These are phyloP conservation scores for Naumovozyma dairenensis DNA, from an alignment of 805 yeast species.

Conservation along the genomic window DNA sequence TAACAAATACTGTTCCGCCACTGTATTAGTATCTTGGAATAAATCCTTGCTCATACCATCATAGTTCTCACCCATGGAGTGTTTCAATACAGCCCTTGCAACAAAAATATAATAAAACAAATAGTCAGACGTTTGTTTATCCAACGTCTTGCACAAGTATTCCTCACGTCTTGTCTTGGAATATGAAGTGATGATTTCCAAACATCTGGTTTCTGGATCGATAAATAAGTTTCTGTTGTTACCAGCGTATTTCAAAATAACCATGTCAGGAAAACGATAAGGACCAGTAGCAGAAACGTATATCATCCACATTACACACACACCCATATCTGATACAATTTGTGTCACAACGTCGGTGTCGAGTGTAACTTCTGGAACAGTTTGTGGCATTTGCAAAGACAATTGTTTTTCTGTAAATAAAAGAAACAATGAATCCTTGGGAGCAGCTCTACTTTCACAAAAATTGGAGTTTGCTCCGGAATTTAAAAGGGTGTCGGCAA, in stretches of 20 bases:
- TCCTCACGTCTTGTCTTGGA: not conserved
- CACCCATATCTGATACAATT: constrained; percentile 1
- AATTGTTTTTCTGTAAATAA: not conserved
- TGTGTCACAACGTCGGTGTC: too few relatives aligned
- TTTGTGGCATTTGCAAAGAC: too few relatives aligned
- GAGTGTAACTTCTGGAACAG: too few relatives aligned
- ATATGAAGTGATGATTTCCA: not conserved
- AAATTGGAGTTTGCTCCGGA: too few relatives aligned
- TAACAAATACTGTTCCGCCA: too few relatives aligned
- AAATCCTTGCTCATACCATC: too few relatives aligned
- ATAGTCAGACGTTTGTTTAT: not conserved
- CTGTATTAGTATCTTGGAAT: too few relatives aligned
- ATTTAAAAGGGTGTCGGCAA: too few relatives aligned
- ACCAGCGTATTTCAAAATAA: constrained; percentile 4
- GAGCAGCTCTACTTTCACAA: too few relatives aligned
- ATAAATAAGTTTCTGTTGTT: constrained; percentile 1
- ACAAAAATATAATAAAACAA: not conserved
- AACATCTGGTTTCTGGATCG: not conserved
- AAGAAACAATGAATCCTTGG: too few relatives aligned
- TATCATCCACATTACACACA: constrained; percentile 5
- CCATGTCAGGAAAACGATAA: constrained; percentile 2
- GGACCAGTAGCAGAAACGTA: constrained; percentile 3
- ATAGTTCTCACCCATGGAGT: constrained; percentile 1
- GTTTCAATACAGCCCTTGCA: not conserved
- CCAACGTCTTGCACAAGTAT: not conserved